Percentiles rank a stretch among this genome's conserved stretches.
These are phyloP conservation scores for Exutisphaerella laricina DNA, from an alignment of 2,329 filamentous ascomycete genomes.

Conservation along the genomic window DNA sequence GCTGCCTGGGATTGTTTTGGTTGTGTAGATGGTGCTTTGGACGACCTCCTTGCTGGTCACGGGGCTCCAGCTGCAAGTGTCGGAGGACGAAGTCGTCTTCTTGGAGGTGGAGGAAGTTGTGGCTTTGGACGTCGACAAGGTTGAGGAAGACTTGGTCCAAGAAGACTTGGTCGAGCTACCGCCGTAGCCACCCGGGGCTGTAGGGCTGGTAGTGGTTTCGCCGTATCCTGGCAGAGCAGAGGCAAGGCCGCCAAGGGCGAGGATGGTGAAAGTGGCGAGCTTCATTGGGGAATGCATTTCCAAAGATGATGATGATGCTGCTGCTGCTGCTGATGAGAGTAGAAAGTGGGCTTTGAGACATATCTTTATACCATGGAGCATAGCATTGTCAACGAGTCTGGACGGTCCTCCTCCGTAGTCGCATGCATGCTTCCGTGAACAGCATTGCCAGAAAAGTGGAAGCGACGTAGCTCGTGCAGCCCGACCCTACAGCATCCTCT, in stretches of 20 bases:
- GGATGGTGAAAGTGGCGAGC: conserved; percentile 14
- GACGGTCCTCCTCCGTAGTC: too few species aligned
- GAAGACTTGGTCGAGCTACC: conserved; percentile 2
- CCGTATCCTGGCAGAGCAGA: conserved; percentile 14
- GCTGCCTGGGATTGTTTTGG: background rate
- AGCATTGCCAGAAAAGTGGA: background rate
- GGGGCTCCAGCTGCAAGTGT: conserved; percentile 1
- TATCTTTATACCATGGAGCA: conserved; percentile 2
- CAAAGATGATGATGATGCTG: conserved; percentile 1
- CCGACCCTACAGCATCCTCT: background rate
- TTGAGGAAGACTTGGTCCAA: too few species aligned
- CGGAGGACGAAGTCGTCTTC: conserved; percentile 3
- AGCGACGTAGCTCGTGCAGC: background rate
- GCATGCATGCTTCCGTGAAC: background rate
- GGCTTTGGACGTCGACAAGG: background rate
- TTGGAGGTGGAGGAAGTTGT: conserved; percentile 5
- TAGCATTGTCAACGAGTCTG: background rate
- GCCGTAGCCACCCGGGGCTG: conserved; percentile 11
- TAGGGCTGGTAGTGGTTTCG: conserved; percentile 7
- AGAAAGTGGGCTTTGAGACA: background rate
- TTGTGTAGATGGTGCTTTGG: conserved; percentile 3
- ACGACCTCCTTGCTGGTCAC: conserved; percentile 10
- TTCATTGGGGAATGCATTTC: conserved; percentile 19
- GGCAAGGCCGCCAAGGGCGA: conserved; percentile 18
- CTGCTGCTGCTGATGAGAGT: conserved; percentile 1